Conservation (phyloP, 306 rosid genomes). For the Castanospermum australe region DNA sequence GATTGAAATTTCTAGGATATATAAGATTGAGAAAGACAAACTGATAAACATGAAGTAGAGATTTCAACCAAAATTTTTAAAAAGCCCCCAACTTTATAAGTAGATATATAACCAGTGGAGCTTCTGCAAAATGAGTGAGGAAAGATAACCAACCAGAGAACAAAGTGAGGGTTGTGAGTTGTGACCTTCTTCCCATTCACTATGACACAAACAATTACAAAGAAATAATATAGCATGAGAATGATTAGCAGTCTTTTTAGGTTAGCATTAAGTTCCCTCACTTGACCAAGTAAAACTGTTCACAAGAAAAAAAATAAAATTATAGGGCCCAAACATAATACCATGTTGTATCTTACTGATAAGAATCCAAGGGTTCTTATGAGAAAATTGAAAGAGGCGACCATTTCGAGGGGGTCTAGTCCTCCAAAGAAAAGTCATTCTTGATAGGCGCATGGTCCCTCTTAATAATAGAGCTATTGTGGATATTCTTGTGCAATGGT, state of each 20-base stretch:
- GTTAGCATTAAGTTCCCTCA: neutral
- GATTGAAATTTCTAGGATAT: neutral
- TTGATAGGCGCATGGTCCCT: too few species aligned
- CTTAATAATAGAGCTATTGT: too few species aligned
- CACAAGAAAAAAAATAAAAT: neutral
- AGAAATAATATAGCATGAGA: neutral
- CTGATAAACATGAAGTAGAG: neutral
- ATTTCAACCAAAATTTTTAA: neutral
- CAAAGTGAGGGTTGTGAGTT: neutral
- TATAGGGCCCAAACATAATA: conserved; percentile 1
- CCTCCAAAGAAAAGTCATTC: too few species aligned
- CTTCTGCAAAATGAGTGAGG: neutral
- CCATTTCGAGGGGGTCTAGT: too few species aligned
- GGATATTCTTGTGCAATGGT: too few species aligned
- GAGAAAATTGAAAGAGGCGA: too few species aligned
- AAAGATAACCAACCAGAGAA: neutral
- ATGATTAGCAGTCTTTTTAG: neutral
- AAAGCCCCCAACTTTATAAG: neutral
- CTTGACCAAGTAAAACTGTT: conserved; percentile 6
- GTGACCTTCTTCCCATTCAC: neutral
- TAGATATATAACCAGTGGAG: too few species aligned
- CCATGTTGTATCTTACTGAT: conserved; percentile 26
- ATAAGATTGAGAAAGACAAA: neutral
- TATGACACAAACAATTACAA: neutral
- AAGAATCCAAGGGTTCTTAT: too few species aligned